phyloP scores from a whole-genome alignment of 352 stramenopile genomes.

The Blastocystis sp. region DNA sequence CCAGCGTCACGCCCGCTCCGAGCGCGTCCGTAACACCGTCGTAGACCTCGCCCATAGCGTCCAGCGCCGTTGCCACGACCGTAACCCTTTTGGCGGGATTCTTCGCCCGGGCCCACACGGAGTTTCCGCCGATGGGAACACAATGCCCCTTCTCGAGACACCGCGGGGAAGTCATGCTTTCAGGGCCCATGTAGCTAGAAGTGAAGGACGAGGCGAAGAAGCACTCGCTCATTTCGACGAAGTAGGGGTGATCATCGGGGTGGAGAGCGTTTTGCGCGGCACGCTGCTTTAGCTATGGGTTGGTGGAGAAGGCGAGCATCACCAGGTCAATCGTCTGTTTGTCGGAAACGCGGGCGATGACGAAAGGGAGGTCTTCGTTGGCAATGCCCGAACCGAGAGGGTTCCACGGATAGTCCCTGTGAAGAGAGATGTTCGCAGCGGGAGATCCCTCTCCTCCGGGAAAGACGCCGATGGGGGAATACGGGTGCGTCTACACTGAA shows the following conservation, averaged over 20 bases:
- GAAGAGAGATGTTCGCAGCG: constrained; percentile 35
- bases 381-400: constrained; percentile 11
- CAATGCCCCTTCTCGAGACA: constrained; percentile 33
- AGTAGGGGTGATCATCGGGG: constrained; percentile 29
- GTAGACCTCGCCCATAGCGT: constrained; percentile 25
- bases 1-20: not conserved
- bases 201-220: not conserved
- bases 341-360: constrained; percentile 34
- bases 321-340: not conserved
- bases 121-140: constrained; percentile 58
- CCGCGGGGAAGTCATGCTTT: constrained; percentile 28
- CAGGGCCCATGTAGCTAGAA: constrained; percentile 64
- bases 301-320: not conserved
- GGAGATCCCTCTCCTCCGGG: constrained; percentile 46
- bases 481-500: constrained; percentile 2
- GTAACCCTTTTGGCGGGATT: not conserved
- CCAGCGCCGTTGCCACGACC: constrained; percentile 24
- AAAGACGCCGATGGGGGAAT: constrained; percentile 29
- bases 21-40: not conserved
- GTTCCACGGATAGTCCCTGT: constrained; percentile 57
- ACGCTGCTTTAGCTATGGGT: not conserved
- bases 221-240: constrained; percentile 27
- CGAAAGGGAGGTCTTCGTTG: not conserved
- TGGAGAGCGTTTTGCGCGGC: constrained; percentile 3
- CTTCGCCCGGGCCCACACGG: constrained; percentile 6